These are phyloP conservation scores for Penicillium sp. DNA, from an alignment of 2,329 filamentous ascomycete genomes.

Conservation along the genomic window DNA sequence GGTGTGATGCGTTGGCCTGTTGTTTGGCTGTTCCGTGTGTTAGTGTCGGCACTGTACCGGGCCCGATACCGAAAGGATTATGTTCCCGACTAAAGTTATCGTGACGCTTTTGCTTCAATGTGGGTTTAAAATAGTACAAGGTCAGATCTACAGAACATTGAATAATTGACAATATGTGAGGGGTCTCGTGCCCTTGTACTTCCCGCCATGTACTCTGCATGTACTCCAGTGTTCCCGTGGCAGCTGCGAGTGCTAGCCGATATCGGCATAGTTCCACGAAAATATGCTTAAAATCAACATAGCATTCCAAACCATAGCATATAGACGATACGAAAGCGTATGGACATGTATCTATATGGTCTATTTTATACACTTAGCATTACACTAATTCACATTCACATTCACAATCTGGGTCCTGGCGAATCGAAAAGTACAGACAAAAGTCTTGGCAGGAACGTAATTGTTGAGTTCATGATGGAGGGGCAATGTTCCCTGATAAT, in stretches of 20 bases:
- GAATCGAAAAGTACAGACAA: not conserved
- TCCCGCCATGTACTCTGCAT: slow-evolving; percentile 12
- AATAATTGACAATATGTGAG: not conserved
- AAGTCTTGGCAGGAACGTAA: not conserved
- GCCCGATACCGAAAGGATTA: not conserved
- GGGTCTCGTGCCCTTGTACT: slow-evolving; percentile 8
- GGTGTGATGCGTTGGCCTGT: not conserved
- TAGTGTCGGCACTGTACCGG: not conserved
- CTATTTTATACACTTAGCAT: not conserved
- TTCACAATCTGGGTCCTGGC: not conserved
- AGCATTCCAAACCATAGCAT: not conserved
- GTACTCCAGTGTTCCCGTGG: slow-evolving; percentile 5
- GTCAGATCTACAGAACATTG: not conserved
- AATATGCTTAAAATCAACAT: not conserved
- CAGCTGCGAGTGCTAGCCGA: slow-evolving; percentile 15
- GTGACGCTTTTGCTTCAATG: not conserved
- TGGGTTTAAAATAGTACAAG: too few species aligned
- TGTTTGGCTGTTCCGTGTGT: not conserved
- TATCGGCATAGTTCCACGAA: slow-evolving; percentile 11
- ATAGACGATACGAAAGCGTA: too few species aligned
- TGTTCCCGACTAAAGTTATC: not conserved
- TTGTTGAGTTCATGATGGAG: not conserved
- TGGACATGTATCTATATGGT: not conserved
- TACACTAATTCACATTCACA: not conserved
- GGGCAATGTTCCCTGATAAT: not conserved